phyloP scores from a whole-genome alignment of 129 eudicot species.

The Glebionis coronaria region DNA sequence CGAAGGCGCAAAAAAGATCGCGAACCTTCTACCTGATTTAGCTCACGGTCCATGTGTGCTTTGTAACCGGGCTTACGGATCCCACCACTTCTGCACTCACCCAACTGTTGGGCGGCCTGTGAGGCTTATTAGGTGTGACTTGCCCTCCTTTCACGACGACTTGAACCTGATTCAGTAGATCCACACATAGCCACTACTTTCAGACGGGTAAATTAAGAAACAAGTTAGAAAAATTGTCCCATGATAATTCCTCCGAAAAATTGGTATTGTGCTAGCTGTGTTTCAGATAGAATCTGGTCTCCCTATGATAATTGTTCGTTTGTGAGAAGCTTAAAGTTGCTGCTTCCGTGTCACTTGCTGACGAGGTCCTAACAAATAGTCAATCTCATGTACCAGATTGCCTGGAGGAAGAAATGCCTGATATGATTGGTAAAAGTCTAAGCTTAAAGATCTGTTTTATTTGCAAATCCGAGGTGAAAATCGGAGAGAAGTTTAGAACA shows the following conservation, averaged over 20 bases:
- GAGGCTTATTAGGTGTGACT: too few species aligned
- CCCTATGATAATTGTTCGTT: slow-evolving; percentile 65
- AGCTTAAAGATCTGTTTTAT: slow-evolving; percentile 38
- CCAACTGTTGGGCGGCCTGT: too few species aligned
- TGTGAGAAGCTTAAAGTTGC: slow-evolving; percentile 54
- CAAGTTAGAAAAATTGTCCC: too few species aligned
- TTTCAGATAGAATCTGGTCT: slow-evolving; percentile 41
- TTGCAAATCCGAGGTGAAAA: slow-evolving; percentile 41
- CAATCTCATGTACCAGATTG: slow-evolving; percentile 39
- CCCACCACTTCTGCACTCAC: too few species aligned
- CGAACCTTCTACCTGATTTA: too few species aligned
- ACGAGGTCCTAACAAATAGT: slow-evolving; percentile 15
- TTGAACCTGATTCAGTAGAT: too few species aligned
- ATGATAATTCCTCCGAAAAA: slow-evolving; percentile 54
- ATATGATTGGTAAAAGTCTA: slow-evolving; percentile 23
- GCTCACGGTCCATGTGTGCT: too few species aligned
- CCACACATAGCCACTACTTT: too few species aligned
- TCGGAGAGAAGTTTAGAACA: slow-evolving; percentile 38
- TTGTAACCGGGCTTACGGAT: too few species aligned
- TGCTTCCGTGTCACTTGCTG: neutral
- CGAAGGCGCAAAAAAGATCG: too few species aligned
- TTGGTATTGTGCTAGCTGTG: slow-evolving; percentile 85
- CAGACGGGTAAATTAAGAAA: too few species aligned
- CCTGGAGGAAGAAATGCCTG: slow-evolving; percentile 25
- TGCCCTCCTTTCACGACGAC: too few species aligned